phyloP scores from a whole-genome alignment of 352 stramenopile genomes.

The Phytopythium oedochilum region DNA sequence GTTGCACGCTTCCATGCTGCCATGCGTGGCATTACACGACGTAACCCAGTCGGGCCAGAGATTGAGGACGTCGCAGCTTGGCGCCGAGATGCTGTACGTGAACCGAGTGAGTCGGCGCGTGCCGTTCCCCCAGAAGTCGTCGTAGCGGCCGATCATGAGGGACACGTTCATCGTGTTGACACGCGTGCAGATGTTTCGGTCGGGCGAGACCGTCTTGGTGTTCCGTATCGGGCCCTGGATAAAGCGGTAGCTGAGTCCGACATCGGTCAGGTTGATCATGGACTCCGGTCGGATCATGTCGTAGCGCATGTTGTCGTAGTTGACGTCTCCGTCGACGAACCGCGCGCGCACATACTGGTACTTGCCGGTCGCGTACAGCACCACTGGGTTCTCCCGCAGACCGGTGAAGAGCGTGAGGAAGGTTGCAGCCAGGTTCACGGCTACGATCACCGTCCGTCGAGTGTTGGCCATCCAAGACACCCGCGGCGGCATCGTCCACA shows the following conservation, averaged over 20 bases:
- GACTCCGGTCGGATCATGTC: slow-evolving; percentile 3
- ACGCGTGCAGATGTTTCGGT: slow-evolving; percentile 17
- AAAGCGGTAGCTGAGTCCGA: slow-evolving; percentile 18
- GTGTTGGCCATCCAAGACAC: too few relatives aligned
- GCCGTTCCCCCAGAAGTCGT: slow-evolving; percentile 22
- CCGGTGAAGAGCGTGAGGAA: slow-evolving; percentile 29
- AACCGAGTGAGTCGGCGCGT: slow-evolving; percentile 14
- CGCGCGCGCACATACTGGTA: slow-evolving; percentile 28
- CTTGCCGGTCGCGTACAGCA: slow-evolving; percentile 17
- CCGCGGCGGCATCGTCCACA: too few relatives aligned
- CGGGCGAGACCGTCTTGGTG: slow-evolving; percentile 7
- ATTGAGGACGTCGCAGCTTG: slow-evolving; percentile 25
- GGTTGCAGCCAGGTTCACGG: slow-evolving; percentile 23
- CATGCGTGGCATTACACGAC: background rate
- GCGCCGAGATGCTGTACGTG: slow-evolving; percentile 29
- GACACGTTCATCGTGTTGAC: slow-evolving; percentile 23
- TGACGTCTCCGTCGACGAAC: slow-evolving; percentile 16
- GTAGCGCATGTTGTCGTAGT: slow-evolving; percentile 20
- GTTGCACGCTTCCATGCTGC: slow-evolving; percentile 16
- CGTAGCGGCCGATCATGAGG: slow-evolving; percentile 15
- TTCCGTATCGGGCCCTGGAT: slow-evolving; percentile 13
- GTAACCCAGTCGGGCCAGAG: slow-evolving; percentile 17
- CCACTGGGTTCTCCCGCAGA: slow-evolving; percentile 30
- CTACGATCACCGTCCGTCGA: background rate
- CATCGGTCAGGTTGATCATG: slow-evolving; percentile 9